Percentiles rank a stretch among this genome's conserved stretches.
These are phyloP conservation scores for Fusarium metavorans DNA, from an alignment of 2,329 filamentous ascomycete species.

Conservation along the genomic window DNA sequence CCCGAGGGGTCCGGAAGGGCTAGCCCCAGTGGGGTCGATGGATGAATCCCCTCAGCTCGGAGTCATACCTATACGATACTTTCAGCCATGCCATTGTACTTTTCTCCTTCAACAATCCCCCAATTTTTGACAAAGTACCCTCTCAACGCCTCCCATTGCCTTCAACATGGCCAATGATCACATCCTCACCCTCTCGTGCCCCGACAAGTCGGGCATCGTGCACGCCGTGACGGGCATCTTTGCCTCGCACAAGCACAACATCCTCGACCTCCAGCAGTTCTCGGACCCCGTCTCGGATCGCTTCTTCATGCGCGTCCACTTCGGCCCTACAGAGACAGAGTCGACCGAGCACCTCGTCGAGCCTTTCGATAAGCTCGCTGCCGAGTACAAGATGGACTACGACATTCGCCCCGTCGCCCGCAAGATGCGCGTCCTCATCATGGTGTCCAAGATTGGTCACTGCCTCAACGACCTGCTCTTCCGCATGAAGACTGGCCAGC, in stretches of 20 bases:
- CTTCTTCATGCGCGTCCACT: slow-evolving; percentile 93
- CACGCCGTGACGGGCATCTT: slow-evolving; percentile 86
- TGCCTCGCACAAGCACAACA: slow-evolving; percentile 79
- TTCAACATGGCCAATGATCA: slow-evolving; percentile 65
- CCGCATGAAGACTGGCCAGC: slow-evolving; percentile 79
- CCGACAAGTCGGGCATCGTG: slow-evolving; percentile 86
- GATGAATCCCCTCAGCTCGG: slow-evolving; percentile 17
- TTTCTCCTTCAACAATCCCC: slow-evolving; percentile 21
- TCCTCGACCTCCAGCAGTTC: slow-evolving; percentile 88
- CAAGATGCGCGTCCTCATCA: slow-evolving; percentile 84
- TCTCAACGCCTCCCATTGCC: slow-evolving; percentile 1
- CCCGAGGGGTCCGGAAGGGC: slow-evolving; percentile 36
- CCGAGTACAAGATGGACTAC: slow-evolving; percentile 76
- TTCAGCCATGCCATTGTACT: slow-evolving; percentile 3
- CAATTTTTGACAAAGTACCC: neutral
- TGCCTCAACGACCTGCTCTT: slow-evolving; percentile 88
- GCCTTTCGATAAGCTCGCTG: slow-evolving; percentile 71
- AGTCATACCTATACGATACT: slow-evolving; percentile 30
- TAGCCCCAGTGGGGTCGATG: slow-evolving; percentile 45
- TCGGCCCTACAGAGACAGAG: slow-evolving; percentile 67
- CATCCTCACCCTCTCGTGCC: slow-evolving; percentile 85
- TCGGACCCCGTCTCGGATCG: slow-evolving; percentile 78
- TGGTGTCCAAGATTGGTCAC: slow-evolving; percentile 91
- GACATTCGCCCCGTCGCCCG: slow-evolving; percentile 75
- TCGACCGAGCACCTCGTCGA: slow-evolving; percentile 64